A percentile compares a stretch with the other conserved stretches of the same genome.
phyloP scores from a whole-genome alignment of 176 grass and related monocot species.

The Alopecurus myosuroides region DNA sequence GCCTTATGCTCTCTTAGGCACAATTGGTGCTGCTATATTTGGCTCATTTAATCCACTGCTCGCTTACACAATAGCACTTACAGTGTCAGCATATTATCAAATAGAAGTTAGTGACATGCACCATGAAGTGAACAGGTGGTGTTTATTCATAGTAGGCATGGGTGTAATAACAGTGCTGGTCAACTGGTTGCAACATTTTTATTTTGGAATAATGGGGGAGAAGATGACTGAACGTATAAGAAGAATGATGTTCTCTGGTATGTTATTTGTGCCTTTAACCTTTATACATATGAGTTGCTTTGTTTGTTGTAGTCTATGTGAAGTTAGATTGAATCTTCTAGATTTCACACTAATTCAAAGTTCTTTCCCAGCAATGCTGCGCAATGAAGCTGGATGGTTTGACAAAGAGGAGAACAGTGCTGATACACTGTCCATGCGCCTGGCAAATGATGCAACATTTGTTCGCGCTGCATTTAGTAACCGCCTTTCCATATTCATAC shows the following conservation, averaged over 20 bases:
- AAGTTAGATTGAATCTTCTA: constrained; percentile 13
- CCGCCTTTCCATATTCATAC: constrained; percentile 96
- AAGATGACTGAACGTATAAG: constrained; percentile 99
- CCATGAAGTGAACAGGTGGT: constrained; percentile 94
- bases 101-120: constrained; percentile 60
- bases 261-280: constrained; percentile 9
- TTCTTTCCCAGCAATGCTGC: constrained; percentile 71
- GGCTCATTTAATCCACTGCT: constrained; percentile 97
- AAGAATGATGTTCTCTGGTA: constrained; percentile 99
- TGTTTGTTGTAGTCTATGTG: constrained; percentile 11
- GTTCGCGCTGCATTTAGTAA: constrained; percentile 99
- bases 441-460: constrained; percentile 98
- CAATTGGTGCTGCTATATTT: constrained; percentile 95
- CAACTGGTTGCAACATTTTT: constrained; percentile 99
- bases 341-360: constrained; percentile 10
- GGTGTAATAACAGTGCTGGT: constrained; percentile 92
- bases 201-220: constrained; percentile 99
- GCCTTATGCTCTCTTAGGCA: constrained; percentile 97
- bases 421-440: constrained; percentile 87
- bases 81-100: constrained; percentile 88
- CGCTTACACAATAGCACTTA: constrained; percentile 93
- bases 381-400: constrained; percentile 98
- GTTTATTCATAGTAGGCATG: constrained; percentile 97
- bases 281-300: not conserved
- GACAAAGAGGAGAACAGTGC: constrained; percentile 98